These are phyloP conservation scores for Groenewaldozyma tartarivorans DNA, from an alignment of 805 yeast genomes.

Conservation along the genomic window DNA sequence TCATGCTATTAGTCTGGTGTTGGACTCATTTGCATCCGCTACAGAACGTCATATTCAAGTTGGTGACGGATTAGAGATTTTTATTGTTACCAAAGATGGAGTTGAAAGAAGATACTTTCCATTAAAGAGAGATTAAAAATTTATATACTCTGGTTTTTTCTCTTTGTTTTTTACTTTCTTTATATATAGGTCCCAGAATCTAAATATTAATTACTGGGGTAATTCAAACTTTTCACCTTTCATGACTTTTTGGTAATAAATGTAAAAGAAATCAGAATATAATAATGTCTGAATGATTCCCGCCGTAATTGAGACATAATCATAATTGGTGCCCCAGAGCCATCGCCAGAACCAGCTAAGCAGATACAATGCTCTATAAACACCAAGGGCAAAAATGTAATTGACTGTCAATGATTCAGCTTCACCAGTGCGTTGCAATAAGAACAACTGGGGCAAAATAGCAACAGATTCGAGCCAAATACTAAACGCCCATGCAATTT, in stretches of 20 bases:
- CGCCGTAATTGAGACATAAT: constrained; percentile 61
- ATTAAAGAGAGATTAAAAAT: constrained; percentile 58
- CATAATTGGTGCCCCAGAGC: constrained; percentile 50
- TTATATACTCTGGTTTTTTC: background rate
- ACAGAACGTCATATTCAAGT: constrained; percentile 98
- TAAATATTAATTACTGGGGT: constrained; percentile 34
- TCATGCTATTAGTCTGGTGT: constrained; percentile 78
- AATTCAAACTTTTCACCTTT: constrained; percentile 69
- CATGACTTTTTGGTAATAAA: constrained; percentile 73
- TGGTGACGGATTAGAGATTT: constrained; percentile 90
- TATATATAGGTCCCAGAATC: background rate
- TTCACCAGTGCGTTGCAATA: constrained; percentile 82
- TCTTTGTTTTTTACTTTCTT: constrained; percentile 1
- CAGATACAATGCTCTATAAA: constrained; percentile 80
- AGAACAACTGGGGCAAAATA: constrained; percentile 83
- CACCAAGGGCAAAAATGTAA: constrained; percentile 87
- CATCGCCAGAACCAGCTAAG: constrained; percentile 95
- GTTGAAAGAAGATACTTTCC: constrained; percentile 75
- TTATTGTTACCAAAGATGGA: constrained; percentile 90
- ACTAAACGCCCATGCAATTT: constrained; percentile 71
- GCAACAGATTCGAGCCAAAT: constrained; percentile 91
- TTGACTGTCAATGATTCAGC: constrained; percentile 83
- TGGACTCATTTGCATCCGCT: constrained; percentile 91
- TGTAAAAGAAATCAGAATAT: constrained; percentile 92
- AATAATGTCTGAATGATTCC: constrained; percentile 80